Conservation (phyloP, 2,329 filamentous ascomycete genomes). For the Nigrograna mackinnonii region DNA sequence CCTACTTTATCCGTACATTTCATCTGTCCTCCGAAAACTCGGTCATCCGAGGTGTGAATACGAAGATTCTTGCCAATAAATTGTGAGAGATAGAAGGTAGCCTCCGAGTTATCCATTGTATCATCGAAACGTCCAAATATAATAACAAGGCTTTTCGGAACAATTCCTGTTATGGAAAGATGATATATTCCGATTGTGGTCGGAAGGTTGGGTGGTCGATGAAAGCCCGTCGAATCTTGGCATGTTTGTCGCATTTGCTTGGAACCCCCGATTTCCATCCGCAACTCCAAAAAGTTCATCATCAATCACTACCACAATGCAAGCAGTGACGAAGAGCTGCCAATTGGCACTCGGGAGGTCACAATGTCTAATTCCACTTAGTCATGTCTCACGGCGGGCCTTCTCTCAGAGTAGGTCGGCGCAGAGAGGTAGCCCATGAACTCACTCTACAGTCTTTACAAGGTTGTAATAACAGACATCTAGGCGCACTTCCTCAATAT, state of each 20-base stretch:
- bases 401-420: slow-evolving; percentile 29
- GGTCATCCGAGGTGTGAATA: slow-evolving; percentile 77
- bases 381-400: slow-evolving; percentile 25
- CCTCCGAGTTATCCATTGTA: slow-evolving; percentile 58
- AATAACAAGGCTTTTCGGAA: no score
- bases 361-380: no score
- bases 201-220: no score
- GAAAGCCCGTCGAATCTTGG: no score
- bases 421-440: slow-evolving; percentile 23
- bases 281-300: background rate
- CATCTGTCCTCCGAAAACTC: slow-evolving; percentile 87
- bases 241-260: slow-evolving; percentile 27
- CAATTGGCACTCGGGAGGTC: slow-evolving; percentile 26
- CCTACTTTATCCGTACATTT: slow-evolving; percentile 92
- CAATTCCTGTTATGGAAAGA: no score
- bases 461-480: slow-evolving; percentile 6
- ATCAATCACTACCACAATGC: slow-evolving; percentile 24
- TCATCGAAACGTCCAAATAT: no score
- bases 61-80: slow-evolving; percentile 80
- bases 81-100: slow-evolving; percentile 61
- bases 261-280: no score
- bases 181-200: no score
- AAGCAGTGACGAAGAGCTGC: slow-evolving; percentile 32
- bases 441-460: slow-evolving; percentile 1
- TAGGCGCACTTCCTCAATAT: slow-evolving; percentile 47